These are phyloP conservation scores for Uronychia binucleata DNA, from an alignment of 73 alveolate genomes.

Conservation along the genomic window DNA sequence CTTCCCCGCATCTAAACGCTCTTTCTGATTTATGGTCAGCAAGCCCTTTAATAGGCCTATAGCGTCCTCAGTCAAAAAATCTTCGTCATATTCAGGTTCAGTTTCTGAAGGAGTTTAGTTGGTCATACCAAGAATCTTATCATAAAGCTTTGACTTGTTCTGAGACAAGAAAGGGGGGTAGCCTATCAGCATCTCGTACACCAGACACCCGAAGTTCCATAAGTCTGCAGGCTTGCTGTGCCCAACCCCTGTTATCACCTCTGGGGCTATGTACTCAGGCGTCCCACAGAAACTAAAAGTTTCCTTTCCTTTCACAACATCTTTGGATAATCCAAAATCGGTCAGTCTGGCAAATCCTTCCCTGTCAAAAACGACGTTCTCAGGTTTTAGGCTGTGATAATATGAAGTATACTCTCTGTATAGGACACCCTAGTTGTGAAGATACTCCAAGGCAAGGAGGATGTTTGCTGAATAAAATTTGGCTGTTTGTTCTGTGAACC, in stretches of 20 bases:
- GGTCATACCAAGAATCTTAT: background rate
- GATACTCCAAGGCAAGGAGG: constrained; percentile 56
- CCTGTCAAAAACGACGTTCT: constrained; percentile 32
- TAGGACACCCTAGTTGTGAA: constrained; percentile 60
- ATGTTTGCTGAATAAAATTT: constrained; percentile 66
- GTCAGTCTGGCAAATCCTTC: constrained; percentile 37
- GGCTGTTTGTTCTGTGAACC: constrained; percentile 40
- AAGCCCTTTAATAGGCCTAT: no score
- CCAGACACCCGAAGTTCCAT: constrained; percentile 26
- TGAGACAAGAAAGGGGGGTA: background rate
- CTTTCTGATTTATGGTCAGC: no score
- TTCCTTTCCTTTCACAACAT: constrained; percentile 10
- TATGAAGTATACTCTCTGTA: constrained; percentile 61
- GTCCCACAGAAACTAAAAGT: constrained; percentile 37
- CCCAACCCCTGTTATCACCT: constrained; percentile 6
- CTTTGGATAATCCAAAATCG: constrained; percentile 50
- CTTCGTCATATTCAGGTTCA: no score
- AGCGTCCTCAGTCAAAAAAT: no score
- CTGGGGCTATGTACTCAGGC: constrained; percentile 63
- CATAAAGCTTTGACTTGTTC: background rate
- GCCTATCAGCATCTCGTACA: constrained; percentile 2
- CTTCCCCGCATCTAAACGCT: no score
- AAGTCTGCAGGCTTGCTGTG: constrained; percentile 19
- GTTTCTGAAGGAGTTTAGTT: no score
- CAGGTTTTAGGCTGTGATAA: constrained; percentile 42